A percentile compares a stretch with the other conserved stretches of the same genome.
Conservation (phyloP, 2,329 filamentous ascomycete genomes). For the Rhynchosporium graminicola region DNA sequence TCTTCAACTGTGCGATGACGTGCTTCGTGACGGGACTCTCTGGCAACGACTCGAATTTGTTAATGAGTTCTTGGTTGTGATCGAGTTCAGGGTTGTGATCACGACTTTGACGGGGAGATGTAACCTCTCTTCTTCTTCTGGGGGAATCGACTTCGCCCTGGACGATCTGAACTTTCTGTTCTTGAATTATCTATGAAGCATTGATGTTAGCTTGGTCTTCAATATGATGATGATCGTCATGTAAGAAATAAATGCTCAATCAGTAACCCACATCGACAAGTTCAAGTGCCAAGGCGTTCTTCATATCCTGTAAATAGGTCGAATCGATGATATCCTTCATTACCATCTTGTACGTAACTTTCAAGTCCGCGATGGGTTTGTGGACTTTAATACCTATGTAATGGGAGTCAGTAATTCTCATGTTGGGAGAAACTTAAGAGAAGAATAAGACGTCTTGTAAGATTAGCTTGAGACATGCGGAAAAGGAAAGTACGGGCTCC, state of each 20-base stretch:
- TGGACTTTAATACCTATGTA: not conserved
- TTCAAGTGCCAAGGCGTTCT: not conserved
- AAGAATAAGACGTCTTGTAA: no score
- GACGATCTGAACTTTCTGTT: not conserved
- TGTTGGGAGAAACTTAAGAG: no score
- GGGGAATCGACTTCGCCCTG: not conserved
- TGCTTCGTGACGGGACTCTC: not conserved
- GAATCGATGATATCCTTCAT: not conserved
- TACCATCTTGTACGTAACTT: not conserved
- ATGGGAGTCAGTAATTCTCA: no score
- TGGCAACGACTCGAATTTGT: no score
- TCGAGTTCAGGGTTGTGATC: not conserved
- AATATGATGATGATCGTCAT: no score
- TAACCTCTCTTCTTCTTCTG: no score
- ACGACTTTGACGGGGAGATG: no score
- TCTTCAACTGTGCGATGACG: not conserved
- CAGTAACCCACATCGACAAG: not conserved
- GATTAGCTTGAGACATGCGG: no score
- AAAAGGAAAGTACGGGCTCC: no score
- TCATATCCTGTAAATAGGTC: not conserved
- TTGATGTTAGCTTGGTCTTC: not conserved
- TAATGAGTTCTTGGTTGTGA: not conserved
- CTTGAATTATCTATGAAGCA: not conserved
- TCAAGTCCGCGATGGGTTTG: not conserved
- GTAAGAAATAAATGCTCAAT: no score